These are phyloP conservation scores for Boletellus emodensis DNA, from an alignment of 768 basidiomycete species.

Conservation along the genomic window DNA sequence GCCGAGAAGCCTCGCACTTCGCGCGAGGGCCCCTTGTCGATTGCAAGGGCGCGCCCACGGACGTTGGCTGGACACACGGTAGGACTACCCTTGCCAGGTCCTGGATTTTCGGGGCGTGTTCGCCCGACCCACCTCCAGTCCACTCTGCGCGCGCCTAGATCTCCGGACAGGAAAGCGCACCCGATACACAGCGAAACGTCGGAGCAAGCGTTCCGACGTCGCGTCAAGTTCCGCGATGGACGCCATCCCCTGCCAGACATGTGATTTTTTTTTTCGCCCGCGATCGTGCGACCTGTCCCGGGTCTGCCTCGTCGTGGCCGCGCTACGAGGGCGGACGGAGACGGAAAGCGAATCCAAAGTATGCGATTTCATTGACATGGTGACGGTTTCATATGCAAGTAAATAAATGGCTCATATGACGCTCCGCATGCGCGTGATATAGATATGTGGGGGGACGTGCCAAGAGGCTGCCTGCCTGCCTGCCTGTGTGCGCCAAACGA, in stretches of 20 bases:
- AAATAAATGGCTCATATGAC: not conserved
- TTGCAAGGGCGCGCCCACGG: conserved; percentile 13
- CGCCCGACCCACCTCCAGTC: conserved; percentile 2
- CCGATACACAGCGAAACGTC: not conserved
- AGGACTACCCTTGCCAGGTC: conserved; percentile 5
- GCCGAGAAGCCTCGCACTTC: conserved; percentile 17
- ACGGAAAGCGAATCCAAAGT: conserved; percentile 10
- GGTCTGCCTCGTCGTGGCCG: conserved; percentile 10
- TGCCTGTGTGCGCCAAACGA: too few relatives aligned
- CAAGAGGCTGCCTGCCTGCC: too few relatives aligned
- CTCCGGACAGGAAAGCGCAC: conserved; percentile 17
- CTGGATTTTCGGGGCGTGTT: conserved; percentile 1
- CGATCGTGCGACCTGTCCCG: not conserved
- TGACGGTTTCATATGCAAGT: conserved; percentile 8
- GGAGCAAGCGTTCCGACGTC: conserved; percentile 14
- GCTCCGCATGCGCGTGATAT: not conserved
- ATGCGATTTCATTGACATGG: conserved; percentile 12
- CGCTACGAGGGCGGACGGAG: not conserved
- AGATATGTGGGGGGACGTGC: not conserved
- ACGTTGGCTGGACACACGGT: conserved; percentile 9
- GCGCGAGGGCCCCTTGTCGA: conserved; percentile 12
- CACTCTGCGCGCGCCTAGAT: conserved; percentile 16
- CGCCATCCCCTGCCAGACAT: not conserved
- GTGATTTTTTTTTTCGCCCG: not conserved
- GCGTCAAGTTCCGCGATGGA: conserved; percentile 2